Percentiles rank a stretch among this genome's conserved stretches.
phyloP scores from a whole-genome alignment of 176 grass and related monocot genomes.

The Hyparrhenia diplandra region DNA sequence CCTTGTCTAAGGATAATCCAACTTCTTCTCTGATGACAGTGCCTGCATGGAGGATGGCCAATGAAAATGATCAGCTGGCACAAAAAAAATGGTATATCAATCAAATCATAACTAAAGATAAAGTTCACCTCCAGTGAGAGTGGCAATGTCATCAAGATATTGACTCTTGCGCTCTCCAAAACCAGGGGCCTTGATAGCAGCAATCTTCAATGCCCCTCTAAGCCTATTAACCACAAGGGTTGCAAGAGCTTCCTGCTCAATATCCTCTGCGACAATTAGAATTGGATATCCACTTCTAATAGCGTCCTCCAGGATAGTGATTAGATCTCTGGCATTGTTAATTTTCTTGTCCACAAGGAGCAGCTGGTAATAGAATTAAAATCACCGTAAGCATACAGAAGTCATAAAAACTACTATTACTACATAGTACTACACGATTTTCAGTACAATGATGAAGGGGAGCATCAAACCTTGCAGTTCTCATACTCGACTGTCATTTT shows the following conservation, averaged over 20 bases:
- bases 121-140: slow-evolving; percentile 53
- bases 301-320: slow-evolving; percentile 51
- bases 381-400: neutral
- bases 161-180: slow-evolving; percentile 78
- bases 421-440: neutral
- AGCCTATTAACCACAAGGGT: slow-evolving; percentile 77
- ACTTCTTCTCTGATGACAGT: slow-evolving; percentile 61
- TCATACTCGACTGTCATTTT: slow-evolving; percentile 69
- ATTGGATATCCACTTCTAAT: slow-evolving; percentile 54
- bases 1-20: too few species aligned
- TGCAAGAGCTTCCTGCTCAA: slow-evolving; percentile 80
- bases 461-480: slow-evolving; percentile 59
- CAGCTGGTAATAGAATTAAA: slow-evolving; percentile 32
- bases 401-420: neutral
- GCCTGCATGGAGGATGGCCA: neutral
- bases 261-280: slow-evolving; percentile 64
- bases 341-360: slow-evolving; percentile 77
- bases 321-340: slow-evolving; percentile 64
- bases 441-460: neutral
- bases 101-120: neutral
- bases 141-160: slow-evolving; percentile 69
- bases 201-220: slow-evolving; percentile 61
- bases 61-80: neutral
- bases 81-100: neutral
- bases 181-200: slow-evolving; percentile 67